A percentile compares a stretch with the other conserved stretches of the same genome.
Conservation (phyloP, 306 rosid genomes). For the Fagus crenata region DNA sequence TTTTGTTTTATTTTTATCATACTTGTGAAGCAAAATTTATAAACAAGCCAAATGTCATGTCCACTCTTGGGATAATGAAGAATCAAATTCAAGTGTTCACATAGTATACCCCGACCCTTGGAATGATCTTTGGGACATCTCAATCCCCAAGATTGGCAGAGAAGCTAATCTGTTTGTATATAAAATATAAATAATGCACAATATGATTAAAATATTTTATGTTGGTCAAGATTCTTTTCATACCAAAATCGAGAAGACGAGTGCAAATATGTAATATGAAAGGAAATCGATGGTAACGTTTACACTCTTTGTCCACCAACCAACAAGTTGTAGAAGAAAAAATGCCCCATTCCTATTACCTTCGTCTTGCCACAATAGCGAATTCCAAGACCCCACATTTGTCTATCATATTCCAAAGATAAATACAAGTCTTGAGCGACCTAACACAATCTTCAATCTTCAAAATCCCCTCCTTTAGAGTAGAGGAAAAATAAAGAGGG, state of each 20-base stretch:
- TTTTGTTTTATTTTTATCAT: too few relatives aligned
- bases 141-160: not conserved
- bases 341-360: slow-evolving; percentile 14
- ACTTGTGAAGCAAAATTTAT: too few relatives aligned
- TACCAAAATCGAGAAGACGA: slow-evolving; percentile 4
- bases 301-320: not conserved
- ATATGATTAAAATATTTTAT: not conserved
- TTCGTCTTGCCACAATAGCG: slow-evolving; percentile 18
- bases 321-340: not conserved
- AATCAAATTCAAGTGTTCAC: not conserved
- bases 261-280: slow-evolving; percentile 31
- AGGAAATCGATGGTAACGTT: slow-evolving; percentile 15
- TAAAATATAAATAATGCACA: not conserved
- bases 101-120: not conserved
- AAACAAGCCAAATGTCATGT: too few relatives aligned
- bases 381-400: slow-evolving; percentile 30
- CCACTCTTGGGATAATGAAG: not conserved
- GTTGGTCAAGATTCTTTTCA: not conserved
- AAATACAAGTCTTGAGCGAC: slow-evolving; percentile 12
- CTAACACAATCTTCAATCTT: slow-evolving; percentile 21
- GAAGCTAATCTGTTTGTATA: not conserved
- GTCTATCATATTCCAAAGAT: slow-evolving; percentile 16
- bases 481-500: not conserved
- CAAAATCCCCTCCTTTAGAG: not conserved
- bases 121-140: not conserved